Conservation (phyloP, 2,329 filamentous ascomycete species). For the Aulographum hederae region DNA sequence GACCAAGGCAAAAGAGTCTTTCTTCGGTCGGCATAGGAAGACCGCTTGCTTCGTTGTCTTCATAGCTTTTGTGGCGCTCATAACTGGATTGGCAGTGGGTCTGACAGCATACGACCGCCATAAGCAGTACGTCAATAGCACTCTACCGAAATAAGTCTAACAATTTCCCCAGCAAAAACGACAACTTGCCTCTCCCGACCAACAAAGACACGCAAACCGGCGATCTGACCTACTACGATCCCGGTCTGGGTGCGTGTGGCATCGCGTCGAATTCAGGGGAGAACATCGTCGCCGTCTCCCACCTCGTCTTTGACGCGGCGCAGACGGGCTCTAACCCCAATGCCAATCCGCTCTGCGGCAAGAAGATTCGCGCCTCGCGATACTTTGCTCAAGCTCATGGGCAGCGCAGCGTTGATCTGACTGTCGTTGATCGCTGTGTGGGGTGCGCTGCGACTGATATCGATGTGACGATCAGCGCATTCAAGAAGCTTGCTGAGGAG, state of each 20-base stretch:
- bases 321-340: constrained; percentile 35
- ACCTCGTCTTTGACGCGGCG: constrained; percentile 45
- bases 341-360: constrained; percentile 46
- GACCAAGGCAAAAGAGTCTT: too few species aligned
- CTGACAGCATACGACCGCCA: constrained; percentile 1
- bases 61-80: constrained; percentile 1
- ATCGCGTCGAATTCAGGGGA: constrained; percentile 34
- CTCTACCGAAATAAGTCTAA: too few species aligned
- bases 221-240: constrained; percentile 52
- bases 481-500: constrained; percentile 3
- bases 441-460: constrained; percentile 5
- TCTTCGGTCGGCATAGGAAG: too few species aligned
- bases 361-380: constrained; percentile 3
- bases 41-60: constrained; percentile 2
- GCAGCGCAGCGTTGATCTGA: constrained; percentile 5
- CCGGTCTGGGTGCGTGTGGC: constrained; percentile 53
- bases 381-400: constrained; percentile 2
- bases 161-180: not conserved
- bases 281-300: constrained; percentile 47
- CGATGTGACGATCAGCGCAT: constrained; percentile 4
- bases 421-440: constrained; percentile 4
- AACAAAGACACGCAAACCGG: constrained; percentile 17
- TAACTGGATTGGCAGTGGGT: constrained; percentile 4
- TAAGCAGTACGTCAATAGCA: too few species aligned
- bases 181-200: constrained; percentile 4